These are phyloP conservation scores for Fusarium armeniacum DNA, from an alignment of 2,329 filamentous ascomycete species.

Conservation along the genomic window DNA sequence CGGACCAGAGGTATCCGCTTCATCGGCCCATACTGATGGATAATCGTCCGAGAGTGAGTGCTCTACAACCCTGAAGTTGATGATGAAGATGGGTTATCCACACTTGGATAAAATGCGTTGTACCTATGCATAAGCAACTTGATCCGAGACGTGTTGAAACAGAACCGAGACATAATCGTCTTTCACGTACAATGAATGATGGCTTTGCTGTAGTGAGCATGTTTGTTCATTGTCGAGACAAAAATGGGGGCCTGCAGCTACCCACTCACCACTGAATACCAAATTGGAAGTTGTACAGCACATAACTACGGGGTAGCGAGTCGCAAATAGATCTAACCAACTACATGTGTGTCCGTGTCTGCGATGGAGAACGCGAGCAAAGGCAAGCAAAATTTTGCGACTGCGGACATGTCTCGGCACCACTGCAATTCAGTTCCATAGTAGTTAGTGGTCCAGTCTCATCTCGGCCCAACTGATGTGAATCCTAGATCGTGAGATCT, in stretches of 20 bases:
- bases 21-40: conserved; percentile 48
- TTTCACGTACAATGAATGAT: background rate
- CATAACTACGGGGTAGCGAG: conserved; percentile 15
- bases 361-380: conserved; percentile 21
- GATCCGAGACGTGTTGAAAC: conserved; percentile 5
- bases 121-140: conserved; percentile 20
- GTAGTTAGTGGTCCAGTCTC: conserved; percentile 28
- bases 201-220: conserved; percentile 2
- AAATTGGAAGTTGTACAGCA: conserved; percentile 37
- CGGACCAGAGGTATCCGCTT: conserved; percentile 35
- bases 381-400: conserved; percentile 12
- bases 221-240: conserved; percentile 4
- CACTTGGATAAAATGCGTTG: conserved; percentile 13
- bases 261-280: conserved; percentile 32
- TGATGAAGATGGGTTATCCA: conserved; percentile 18
- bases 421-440: conserved; percentile 28
- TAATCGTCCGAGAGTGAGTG: conserved; percentile 50
- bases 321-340: conserved; percentile 23
- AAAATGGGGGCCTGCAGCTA: conserved; percentile 20
- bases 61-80: conserved; percentile 34
- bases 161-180: background rate
- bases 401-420: conserved; percentile 44
- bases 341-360: background rate
- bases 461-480: conserved; percentile 41
- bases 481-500: conserved; percentile 48